Evolutionary conservation across 352 stramenopile genomes (phyloP).

Genomic region (Phytophthora sojae): DNA sequence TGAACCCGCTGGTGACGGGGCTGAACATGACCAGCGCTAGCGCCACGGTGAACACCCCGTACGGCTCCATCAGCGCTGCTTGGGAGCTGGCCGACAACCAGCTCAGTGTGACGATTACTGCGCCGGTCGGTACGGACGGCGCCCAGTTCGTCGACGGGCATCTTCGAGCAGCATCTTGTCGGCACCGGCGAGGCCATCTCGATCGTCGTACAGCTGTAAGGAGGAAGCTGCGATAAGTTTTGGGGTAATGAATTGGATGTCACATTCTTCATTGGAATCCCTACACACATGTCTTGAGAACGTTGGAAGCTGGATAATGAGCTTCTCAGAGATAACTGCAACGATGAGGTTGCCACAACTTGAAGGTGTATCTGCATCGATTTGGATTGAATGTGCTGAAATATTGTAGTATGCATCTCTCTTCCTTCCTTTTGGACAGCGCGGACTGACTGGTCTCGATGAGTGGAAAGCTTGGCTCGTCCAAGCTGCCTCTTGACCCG

Average conservation of each 20-base stretch:
- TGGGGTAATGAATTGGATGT: background rate
- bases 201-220: conserved; percentile 15
- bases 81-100: background rate
- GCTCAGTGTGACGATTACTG: conserved; percentile 12
- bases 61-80: conserved; percentile 3
- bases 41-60: conserved; percentile 28
- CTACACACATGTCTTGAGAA: background rate
- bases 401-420: background rate
- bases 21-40: conserved; percentile 26
- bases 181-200: conserved; percentile 16
- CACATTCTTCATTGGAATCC: background rate
- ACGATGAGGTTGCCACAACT: no score
- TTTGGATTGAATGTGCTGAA: no score
- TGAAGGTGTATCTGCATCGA: no score
- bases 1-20: conserved; percentile 27
- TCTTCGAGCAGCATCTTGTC: conserved; percentile 18
- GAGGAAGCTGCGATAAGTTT: background rate
- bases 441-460: background rate
- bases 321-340: no score
- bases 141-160: conserved; percentile 13
- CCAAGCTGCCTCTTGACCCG: conserved; percentile 14
- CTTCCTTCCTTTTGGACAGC: background rate
- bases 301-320: no score
- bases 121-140: conserved; percentile 22
- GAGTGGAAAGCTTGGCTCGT: background rate